A percentile compares a stretch with the other conserved stretches of the same genome.
Evolutionary conservation across 139 green algal genomes (phyloP).

Genomic region (Gonium pectorale): DNA sequence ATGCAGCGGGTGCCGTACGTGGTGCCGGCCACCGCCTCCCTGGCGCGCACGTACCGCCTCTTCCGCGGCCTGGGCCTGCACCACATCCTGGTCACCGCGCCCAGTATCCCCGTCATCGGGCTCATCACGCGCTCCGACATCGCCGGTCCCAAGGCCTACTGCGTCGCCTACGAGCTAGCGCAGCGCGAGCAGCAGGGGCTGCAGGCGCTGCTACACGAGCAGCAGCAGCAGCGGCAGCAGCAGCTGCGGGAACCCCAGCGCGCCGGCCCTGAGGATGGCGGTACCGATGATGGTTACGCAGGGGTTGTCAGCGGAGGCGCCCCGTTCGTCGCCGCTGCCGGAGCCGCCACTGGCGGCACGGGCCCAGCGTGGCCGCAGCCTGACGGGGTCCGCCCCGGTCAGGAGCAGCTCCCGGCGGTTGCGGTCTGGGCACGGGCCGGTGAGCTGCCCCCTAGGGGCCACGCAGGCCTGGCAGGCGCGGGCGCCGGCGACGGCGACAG

Average conservation of each 20-base stretch:
- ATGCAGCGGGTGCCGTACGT: conserved; percentile 59
- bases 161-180: conserved; percentile 12
- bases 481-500: no score
- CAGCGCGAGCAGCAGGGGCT: conserved; percentile 19
- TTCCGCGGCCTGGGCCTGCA: conserved; percentile 83
- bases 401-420: no score
- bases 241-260: neutral
- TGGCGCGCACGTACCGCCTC: conserved; percentile 74
- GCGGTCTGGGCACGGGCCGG: no score
- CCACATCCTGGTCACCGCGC: conserved; percentile 73
- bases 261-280: no score
- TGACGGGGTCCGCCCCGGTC: no score
- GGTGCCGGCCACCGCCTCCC: conserved; percentile 52
- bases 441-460: no score
- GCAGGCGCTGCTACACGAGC: neutral
- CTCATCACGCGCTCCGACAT: conserved; percentile 34
- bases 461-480: no score
- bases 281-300: no score
- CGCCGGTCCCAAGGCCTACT: conserved; percentile 3
- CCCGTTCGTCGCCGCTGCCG: no score
- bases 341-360: no score
- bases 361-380: no score
- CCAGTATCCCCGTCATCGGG: conserved; percentile 19
- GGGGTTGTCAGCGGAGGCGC: no score
- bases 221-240: neutral